phyloP scores from a whole-genome alignment of 1,139 yeast species.

The Geotrichum candidum region DNA sequence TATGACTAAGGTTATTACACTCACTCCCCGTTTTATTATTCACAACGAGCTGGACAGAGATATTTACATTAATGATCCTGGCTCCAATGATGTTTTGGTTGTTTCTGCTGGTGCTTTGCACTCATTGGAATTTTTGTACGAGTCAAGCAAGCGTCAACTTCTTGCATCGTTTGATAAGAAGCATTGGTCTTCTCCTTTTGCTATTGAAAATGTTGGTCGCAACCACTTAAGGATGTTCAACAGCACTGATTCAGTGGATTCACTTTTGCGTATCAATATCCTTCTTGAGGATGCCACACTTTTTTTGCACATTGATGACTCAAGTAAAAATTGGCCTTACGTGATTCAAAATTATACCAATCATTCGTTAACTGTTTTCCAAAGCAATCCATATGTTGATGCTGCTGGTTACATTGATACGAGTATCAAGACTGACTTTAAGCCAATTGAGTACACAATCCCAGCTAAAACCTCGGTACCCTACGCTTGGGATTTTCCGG shows the following conservation, averaged over 20 bases:
- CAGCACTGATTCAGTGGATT: slow-evolving; percentile 54
- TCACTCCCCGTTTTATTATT: slow-evolving; percentile 78
- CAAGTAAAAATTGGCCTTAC: slow-evolving; percentile 82
- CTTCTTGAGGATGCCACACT: slow-evolving; percentile 73
- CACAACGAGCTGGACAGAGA: slow-evolving; percentile 54
- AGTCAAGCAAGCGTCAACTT: slow-evolving; percentile 45
- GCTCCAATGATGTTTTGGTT: slow-evolving; percentile 25
- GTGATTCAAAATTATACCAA: slow-evolving; percentile 85
- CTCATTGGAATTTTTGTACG: slow-evolving; percentile 63
- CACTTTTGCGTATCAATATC: slow-evolving; percentile 62
- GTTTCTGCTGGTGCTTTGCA: slow-evolving; percentile 46
- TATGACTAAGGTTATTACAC: slow-evolving; percentile 66
- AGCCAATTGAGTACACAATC: slow-evolving; percentile 58
- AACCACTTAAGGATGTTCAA: slow-evolving; percentile 64
- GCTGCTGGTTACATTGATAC: slow-evolving; percentile 54
- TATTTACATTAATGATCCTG: slow-evolving; percentile 63
- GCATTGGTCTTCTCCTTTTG: slow-evolving; percentile 85
- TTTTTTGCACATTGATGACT: slow-evolving; percentile 67
- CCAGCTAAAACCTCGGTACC: slow-evolving; percentile 96
- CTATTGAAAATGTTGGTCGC: slow-evolving; percentile 77
- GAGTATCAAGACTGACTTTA: slow-evolving; percentile 30
- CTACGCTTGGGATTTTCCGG: slow-evolving; percentile 95
- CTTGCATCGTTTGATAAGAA: slow-evolving; percentile 51
- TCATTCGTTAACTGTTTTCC: slow-evolving; percentile 75
- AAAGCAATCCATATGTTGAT: slow-evolving; percentile 72